Evolutionary conservation across 352 stramenopile species (phyloP), one percentile per base, ranked within the genome.

Genomic region (Globisporangium lucens): DNA sequence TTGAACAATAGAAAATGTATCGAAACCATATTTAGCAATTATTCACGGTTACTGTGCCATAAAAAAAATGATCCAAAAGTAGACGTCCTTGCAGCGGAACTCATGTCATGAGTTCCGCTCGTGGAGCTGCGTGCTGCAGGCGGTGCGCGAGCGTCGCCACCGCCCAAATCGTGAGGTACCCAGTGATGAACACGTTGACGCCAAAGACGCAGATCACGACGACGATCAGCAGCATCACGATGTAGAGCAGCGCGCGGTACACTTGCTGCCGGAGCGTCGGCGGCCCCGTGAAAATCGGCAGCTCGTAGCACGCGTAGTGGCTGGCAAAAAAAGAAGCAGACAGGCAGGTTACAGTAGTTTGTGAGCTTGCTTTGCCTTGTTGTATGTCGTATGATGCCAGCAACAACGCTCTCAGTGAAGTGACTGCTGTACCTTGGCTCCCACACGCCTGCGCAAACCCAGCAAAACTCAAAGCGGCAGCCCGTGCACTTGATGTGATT

Each of bases 241-340:
- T 24, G 15, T 58, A 58, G 27, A 58, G n/a, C 53, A 58, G 53
- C 15, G n/a, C 29, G 27, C 53, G 53, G 53, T 87, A 78, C 55
- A 81, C 46, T 24, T 70, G 72, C 35, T 75, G 79, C 27, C 64
- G 74, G 70, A 70, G 75, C 29, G 72, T 65, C 2, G 73, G 70
- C 2, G 79, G 71, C 20, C 62, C 74, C 20, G 65, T 61, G 27
- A 87, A 36, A 30, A 89, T 82, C 12, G 77, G 74, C 65, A 91
- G 62, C 65, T 89, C 81, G 68, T 89, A 89, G 66, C 83, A 91
- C 57, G 79, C 74, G 67, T 91, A 91, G 60, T 91, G 83, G 59
- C 78, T 88, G 56, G 22, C 17, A 55, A 15, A 22, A 30, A 13
- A 35, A 24, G 3, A 60, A n/a, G 24, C 0, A 67, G 61, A 15